These are phyloP conservation scores for Podosphaera leucotricha DNA, from an alignment of 2,329 filamentous ascomycete genomes.

Conservation along the genomic window DNA sequence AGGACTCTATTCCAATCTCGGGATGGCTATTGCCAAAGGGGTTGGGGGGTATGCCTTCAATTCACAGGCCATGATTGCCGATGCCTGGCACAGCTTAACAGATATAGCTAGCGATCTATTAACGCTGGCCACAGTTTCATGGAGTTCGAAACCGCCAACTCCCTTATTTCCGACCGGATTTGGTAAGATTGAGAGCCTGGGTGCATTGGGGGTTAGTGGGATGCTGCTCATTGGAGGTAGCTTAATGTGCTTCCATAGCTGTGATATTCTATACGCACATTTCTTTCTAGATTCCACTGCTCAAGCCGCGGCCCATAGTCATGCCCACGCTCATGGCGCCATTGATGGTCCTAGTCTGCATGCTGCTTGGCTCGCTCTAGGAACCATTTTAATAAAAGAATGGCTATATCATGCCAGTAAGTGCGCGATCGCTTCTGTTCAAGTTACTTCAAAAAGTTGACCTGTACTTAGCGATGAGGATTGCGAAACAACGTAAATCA, in stretches of 20 bases:
- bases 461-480: conserved; percentile 53
- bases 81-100: conserved; percentile 86
- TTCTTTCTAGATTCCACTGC: conserved; percentile 41
- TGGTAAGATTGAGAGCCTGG: conserved; percentile 92
- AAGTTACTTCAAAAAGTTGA: neutral
- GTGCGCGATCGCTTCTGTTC: conserved; percentile 17
- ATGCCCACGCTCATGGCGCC: conserved; percentile 40
- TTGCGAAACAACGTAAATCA: conserved; percentile 81
- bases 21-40: conserved; percentile 86
- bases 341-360: conserved; percentile 56
- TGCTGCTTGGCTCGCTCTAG: conserved; percentile 80
- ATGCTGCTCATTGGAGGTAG: conserved; percentile 74
- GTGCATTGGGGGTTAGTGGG: conserved; percentile 76
- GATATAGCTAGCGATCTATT: conserved; percentile 89
- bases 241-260: conserved; percentile 70
- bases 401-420: conserved; percentile 92
- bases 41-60: conserved; percentile 85
- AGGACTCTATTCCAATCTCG: conserved; percentile 68
- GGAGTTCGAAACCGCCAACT: conserved; percentile 68
- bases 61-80: conserved; percentile 77
- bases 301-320: conserved; percentile 29
- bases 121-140: conserved; percentile 82
- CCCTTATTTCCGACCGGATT: conserved; percentile 73
- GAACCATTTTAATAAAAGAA: conserved; percentile 80
- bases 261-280: conserved; percentile 45